Conservation (phyloP, 176 grass and related monocot species). For the Phoenix dactylifera region DNA sequence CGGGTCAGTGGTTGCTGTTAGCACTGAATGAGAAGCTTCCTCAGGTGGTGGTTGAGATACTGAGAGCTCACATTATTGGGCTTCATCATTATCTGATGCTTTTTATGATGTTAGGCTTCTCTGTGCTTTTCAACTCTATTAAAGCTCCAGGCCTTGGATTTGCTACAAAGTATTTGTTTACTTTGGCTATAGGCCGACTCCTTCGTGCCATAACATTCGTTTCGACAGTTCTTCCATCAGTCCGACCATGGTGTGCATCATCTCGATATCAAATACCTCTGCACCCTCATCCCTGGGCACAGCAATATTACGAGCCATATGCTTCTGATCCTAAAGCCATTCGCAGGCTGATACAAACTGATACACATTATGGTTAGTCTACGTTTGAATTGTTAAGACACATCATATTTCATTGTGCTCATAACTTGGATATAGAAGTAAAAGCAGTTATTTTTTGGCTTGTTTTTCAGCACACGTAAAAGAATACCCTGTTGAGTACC, state of each 20-base stretch:
- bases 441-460: too few species aligned
- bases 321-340: slow-evolving; percentile 60
- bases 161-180: slow-evolving; percentile 84
- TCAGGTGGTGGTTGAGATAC: slow-evolving; percentile 38
- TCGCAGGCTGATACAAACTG: slow-evolving; percentile 47
- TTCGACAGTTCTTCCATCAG: slow-evolving; percentile 75
- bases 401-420: too few species aligned
- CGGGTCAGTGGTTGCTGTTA: slow-evolving; percentile 83
- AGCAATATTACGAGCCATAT: slow-evolving; percentile 86
- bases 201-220: slow-evolving; percentile 72
- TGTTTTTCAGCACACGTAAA: too few species aligned
- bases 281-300: slow-evolving; percentile 82
- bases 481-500: slow-evolving; percentile 51
- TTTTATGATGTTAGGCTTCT: slow-evolving; percentile 89
- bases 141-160: slow-evolving; percentile 84
- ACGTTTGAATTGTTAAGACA: background rate
- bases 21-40: slow-evolving; percentile 76
- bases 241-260: slow-evolving; percentile 70
- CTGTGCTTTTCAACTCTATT: slow-evolving; percentile 66
- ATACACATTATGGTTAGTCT: slow-evolving; percentile 71
- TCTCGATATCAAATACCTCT: slow-evolving; percentile 57
- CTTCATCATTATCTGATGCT: slow-evolving; percentile 89
- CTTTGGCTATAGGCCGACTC: slow-evolving; percentile 66
- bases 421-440: too few species aligned
- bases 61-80: slow-evolving; percentile 64